Conservation (phyloP, 148 eudicot species). For the Cornus controversa region DNA sequence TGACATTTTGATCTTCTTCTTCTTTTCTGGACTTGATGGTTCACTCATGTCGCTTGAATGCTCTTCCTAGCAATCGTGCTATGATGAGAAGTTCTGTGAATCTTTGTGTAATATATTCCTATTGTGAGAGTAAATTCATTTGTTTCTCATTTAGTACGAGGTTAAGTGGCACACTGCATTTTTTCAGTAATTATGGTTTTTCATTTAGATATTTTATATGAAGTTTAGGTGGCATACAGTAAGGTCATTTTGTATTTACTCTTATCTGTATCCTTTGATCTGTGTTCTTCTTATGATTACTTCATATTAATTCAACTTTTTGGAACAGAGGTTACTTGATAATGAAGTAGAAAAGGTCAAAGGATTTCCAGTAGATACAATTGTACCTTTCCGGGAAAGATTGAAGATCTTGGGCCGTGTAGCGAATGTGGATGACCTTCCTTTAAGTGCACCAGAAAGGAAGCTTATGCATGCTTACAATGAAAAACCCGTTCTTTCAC, state of each 20-base stretch:
- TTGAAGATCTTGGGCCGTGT: slow-evolving; percentile 93
- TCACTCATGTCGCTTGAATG: background rate
- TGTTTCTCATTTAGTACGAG: background rate
- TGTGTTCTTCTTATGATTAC: background rate
- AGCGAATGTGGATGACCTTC: slow-evolving; percentile 82
- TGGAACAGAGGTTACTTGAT: slow-evolving; percentile 59
- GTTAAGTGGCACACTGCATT: background rate
- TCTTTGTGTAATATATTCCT: background rate
- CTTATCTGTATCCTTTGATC: background rate
- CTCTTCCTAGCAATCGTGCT: background rate
- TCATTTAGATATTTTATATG: background rate
- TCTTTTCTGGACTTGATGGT: background rate
- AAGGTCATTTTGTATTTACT: background rate
- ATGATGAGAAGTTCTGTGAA: background rate
- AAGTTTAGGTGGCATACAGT: background rate
- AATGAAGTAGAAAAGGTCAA: slow-evolving; percentile 89
- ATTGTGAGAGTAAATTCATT: background rate
- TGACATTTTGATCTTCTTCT: too few species aligned
- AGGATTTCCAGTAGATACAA: slow-evolving; percentile 69
- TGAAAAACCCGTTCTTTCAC: slow-evolving; percentile 96
- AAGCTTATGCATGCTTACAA: slow-evolving; percentile 90
- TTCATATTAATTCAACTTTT: background rate
- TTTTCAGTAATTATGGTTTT: slow-evolving; percentile 5
- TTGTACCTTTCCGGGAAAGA: slow-evolving; percentile 81
- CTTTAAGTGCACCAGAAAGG: slow-evolving; percentile 71